A percentile compares a stretch with the other conserved stretches of the same genome.
Evolutionary conservation across 2,329 filamentous ascomycete species (phyloP).

Genomic region (Aspergillus sp.): DNA sequence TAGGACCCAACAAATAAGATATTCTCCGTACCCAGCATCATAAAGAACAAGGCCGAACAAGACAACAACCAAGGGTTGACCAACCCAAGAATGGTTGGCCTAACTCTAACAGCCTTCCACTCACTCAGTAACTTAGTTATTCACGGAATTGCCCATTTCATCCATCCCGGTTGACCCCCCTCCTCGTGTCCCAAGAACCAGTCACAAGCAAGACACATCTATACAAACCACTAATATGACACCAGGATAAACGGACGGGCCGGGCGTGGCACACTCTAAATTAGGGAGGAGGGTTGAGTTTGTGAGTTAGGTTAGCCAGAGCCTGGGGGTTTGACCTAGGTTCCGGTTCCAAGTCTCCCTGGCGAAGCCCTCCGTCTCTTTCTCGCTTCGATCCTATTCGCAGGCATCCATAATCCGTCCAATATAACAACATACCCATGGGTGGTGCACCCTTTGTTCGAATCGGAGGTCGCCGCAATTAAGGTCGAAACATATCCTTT

Average conservation of each 20-base stretch:
- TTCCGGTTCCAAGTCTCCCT: no score
- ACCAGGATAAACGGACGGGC: no score
- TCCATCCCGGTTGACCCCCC: background rate
- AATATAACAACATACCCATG: background rate
- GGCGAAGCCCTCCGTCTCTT: background rate
- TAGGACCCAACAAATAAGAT: no score
- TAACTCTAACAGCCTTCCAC: background rate
- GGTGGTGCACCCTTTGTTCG: background rate
- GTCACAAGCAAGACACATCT: background rate
- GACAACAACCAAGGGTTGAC: background rate
- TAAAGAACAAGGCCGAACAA: background rate
- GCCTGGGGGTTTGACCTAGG: no score
- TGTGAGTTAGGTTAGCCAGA: no score
- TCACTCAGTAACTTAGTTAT: no score
- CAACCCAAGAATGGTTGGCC: background rate
- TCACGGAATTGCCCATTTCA: background rate
- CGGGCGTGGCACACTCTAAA: no score
- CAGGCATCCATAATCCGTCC: background rate
- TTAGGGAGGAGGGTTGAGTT: no score
- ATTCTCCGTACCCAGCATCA: background rate
- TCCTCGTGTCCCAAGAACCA: no score
- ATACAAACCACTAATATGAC: background rate
- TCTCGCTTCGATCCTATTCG: background rate
- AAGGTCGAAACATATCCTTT: no score
- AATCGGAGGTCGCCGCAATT: background rate